Base-by-base conservation (phyloP, 139 green algal species). In the Zygnema circumcarinatum region DNA sequence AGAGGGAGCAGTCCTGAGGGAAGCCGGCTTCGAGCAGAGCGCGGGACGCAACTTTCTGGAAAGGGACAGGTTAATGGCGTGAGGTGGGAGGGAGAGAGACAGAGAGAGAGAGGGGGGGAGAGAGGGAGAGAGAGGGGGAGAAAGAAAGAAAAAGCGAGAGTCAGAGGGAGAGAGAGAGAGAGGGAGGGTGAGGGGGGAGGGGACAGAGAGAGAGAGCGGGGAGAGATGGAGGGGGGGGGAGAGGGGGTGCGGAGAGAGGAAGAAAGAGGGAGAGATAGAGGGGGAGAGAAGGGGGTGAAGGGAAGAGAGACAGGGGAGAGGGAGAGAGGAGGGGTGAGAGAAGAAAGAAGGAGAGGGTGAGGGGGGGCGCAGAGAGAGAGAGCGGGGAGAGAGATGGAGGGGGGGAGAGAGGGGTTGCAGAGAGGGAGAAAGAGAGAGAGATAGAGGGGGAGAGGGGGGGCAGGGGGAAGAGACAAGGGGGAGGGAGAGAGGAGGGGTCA, bases 11-110 rank as follows among this genome's bases (percentile, higher is more conserved):
- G 33, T 81, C 74, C n/a, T 53, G 42, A 53, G 16, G 32, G 33
- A 81, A 81, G 7, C 74, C 74, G 29, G 74, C 74, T 31, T 81
- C 39, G n/a, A 39, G 32, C 74, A 81, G 33, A 3, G 74, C 74
- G 29, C 47, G 31, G 29, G 47, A 47, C 31, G 35, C 33, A n/a
- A 81, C 74, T 32, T 69, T 29, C 74, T 81, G 74, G 69, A 11
- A 41, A 3, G 69, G 36, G 7, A 40, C 7, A 78, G 11, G 16
- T 3, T 25, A 40, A 78, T 29, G 11, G 35, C 3, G 7, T 29
- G 16, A 40, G 11, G 69, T 3, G 11, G 16, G 16, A 62, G 16
- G 47, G 47, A 62, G 16, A 62, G 16, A 16, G 47, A 16, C 7
- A 62, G 16, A 62, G 47, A 16, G 16, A 62, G 16, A 62, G 16